A percentile compares a stretch with the other conserved stretches of the same genome.
phyloP scores from a whole-genome alignment of 2,329 filamentous ascomycete species.

The Didymella lethalis region DNA sequence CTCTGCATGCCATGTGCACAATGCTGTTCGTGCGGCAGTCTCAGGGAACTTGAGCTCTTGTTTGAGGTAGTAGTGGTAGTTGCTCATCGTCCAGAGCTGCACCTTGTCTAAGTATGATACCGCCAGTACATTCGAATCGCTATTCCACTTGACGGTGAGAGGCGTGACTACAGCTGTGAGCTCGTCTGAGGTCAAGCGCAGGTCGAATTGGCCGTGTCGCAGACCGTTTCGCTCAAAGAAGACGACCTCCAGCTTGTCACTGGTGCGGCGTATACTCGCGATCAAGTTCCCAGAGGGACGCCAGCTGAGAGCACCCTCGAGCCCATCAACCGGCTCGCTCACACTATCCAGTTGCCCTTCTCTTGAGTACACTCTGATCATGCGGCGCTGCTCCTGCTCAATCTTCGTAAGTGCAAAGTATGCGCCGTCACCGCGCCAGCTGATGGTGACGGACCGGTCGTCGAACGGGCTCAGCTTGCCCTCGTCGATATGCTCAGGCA shows the following conservation, averaged over 20 bases:
- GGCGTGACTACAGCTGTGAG: conserved; percentile 62
- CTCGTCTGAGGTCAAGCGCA: conserved; percentile 71
- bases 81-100: conserved; percentile 97
- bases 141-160: conserved; percentile 83
- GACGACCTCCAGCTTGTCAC: conserved; percentile 77
- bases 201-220: conserved; percentile 90
- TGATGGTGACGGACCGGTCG: conserved; percentile 74
- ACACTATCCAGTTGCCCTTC: conserved; percentile 92
- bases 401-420: conserved; percentile 87
- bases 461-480: conserved; percentile 79
- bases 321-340: conserved; percentile 89
- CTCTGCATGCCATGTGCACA: conserved; percentile 79
- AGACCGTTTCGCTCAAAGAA: conserved; percentile 99
- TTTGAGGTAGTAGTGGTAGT: conserved; percentile 98
- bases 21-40: conserved; percentile 21
- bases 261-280: conserved; percentile 79
- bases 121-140: conserved; percentile 88
- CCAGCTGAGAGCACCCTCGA: conserved; percentile 92
- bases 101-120: conserved; percentile 76
- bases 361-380: conserved; percentile 88
- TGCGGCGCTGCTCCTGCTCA: conserved; percentile 72
- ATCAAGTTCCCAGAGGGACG: conserved; percentile 89
- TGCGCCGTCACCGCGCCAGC: conserved; percentile 93
- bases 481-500: conserved; percentile 90
- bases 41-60: conserved; percentile 70